Evolutionary conservation across 2,329 filamentous ascomycete genomes (phyloP).

Genomic region (Pseudocercospora macadamiae): DNA sequence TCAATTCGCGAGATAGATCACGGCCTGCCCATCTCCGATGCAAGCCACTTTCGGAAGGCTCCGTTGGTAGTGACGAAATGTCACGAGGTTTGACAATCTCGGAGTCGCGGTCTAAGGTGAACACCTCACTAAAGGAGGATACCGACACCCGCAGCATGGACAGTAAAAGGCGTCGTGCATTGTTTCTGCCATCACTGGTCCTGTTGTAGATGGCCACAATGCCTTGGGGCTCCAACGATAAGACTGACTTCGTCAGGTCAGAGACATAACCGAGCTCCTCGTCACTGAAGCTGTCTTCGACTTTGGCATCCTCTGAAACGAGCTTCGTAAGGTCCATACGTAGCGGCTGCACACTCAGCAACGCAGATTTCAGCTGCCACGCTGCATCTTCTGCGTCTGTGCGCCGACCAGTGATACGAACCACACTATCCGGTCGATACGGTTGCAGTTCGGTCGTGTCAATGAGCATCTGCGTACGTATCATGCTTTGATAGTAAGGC

Average conservation of each 20-base stretch:
- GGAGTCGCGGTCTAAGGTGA: no score
- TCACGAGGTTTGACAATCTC: no score
- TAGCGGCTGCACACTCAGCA: constrained; percentile 20
- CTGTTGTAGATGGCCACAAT: constrained; percentile 16
- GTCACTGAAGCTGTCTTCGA: constrained; percentile 13
- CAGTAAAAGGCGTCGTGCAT: constrained; percentile 27
- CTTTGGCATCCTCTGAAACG: background rate
- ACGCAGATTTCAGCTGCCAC: constrained; percentile 25
- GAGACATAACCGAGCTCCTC: constrained; percentile 27
- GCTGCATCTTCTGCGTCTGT: constrained; percentile 35
- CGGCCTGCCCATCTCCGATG: constrained; percentile 3
- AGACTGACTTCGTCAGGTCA: constrained; percentile 25
- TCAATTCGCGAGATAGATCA: background rate
- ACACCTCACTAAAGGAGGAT: background rate
- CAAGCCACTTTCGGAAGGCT: background rate
- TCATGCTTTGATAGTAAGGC: constrained; percentile 24
- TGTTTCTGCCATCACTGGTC: constrained; percentile 9
- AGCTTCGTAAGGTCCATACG: constrained; percentile 25
- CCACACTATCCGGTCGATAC: constrained; percentile 27
- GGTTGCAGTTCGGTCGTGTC: constrained; percentile 25
- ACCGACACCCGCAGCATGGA: background rate
- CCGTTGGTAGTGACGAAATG: background rate
- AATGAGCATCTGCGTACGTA: constrained; percentile 29
- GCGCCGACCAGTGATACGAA: constrained; percentile 37
- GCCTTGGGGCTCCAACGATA: constrained; percentile 14